phyloP scores from a whole-genome alignment of 805 yeast species.

The Schizosaccharomyces lindneri region DNA sequence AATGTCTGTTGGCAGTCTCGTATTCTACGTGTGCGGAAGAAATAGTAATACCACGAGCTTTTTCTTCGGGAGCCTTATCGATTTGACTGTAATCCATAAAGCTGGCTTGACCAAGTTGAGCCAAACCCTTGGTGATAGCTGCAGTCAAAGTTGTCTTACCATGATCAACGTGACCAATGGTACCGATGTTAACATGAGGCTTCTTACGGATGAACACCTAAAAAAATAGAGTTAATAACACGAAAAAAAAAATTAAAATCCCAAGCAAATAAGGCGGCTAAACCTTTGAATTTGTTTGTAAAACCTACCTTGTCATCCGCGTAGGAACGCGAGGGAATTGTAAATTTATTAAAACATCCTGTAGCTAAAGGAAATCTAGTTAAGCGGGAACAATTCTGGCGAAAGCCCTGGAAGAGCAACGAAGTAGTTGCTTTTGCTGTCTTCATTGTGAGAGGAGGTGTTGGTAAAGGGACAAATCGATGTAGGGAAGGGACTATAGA shows the following conservation, averaged over 20 bases:
- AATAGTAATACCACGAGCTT: slow-evolving; percentile 97
- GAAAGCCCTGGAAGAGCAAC: neutral
- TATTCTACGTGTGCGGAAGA: slow-evolving; percentile 95
- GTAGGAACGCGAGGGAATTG: neutral
- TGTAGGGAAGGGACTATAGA: too few species aligned
- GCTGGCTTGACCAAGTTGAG: slow-evolving; percentile 71
- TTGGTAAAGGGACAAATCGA: neutral
- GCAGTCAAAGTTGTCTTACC: slow-evolving; percentile 97
- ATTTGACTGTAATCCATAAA: slow-evolving; percentile 83
- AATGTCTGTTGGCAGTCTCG: slow-evolving; percentile 83
- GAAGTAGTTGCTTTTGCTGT: neutral
- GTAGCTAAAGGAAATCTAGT: neutral
- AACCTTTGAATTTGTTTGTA: too few species aligned
- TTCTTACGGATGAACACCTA: slow-evolving; percentile 58
- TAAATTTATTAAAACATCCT: neutral
- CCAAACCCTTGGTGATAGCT: slow-evolving; percentile 85
- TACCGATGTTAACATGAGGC: slow-evolving; percentile 92
- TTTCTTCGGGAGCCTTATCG: slow-evolving; percentile 96
- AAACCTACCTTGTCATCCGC: neutral
- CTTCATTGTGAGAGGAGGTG: neutral
- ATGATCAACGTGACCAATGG: slow-evolving; percentile 97
- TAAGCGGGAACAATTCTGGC: neutral
- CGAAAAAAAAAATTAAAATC: neutral
- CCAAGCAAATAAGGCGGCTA: neutral
- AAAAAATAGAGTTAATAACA: neutral